A percentile compares a stretch with the other conserved stretches of the same genome.
phyloP scores from a whole-genome alignment of 257 asterid genomes.

The Linaria vulgaris region DNA sequence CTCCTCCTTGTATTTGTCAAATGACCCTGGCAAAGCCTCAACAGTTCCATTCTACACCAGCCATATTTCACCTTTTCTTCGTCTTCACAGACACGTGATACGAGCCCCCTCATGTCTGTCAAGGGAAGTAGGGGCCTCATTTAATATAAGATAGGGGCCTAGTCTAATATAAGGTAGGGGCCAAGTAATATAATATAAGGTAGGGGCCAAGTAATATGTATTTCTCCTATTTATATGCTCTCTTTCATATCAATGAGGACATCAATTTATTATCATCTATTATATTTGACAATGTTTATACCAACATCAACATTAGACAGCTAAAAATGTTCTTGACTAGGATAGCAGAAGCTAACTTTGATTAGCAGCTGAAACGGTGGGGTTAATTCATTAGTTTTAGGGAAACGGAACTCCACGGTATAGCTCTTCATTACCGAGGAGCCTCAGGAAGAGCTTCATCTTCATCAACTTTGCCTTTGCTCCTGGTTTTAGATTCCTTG shows the following conservation, averaged over 20 bases:
- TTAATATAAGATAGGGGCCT: constrained; percentile 48
- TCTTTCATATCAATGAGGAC: no score
- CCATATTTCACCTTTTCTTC: constrained; percentile 68
- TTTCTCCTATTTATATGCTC: no score
- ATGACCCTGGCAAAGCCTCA: constrained; percentile 47
- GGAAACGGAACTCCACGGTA: constrained; percentile 67
- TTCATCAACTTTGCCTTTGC: constrained; percentile 50
- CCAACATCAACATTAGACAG: constrained; percentile 64
- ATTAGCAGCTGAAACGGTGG: constrained; percentile 67
- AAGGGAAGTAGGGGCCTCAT: constrained; percentile 44
- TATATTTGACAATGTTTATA: constrained; percentile 72
- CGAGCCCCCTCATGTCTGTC: constrained; percentile 74
- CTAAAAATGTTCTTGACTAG: constrained; percentile 50
- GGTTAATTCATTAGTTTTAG: constrained; percentile 62
- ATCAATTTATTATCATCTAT: no score
- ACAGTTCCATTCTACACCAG: constrained; percentile 66
- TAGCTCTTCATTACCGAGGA: constrained; percentile 61
- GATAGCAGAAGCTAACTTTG: constrained; percentile 63
- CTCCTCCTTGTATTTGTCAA: constrained; percentile 69
- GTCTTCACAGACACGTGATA: constrained; percentile 59
- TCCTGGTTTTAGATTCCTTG: constrained; percentile 47
- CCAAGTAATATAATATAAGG: no score
- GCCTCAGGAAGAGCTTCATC: constrained; percentile 50
- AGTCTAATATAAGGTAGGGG: no score
- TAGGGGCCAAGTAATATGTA: no score